A percentile compares a stretch with the other conserved stretches of the same genome.
These are phyloP conservation scores for Hordeum pubiflorum DNA, from an alignment of 202 grass and related monocot genomes.

Conservation along the genomic window DNA sequence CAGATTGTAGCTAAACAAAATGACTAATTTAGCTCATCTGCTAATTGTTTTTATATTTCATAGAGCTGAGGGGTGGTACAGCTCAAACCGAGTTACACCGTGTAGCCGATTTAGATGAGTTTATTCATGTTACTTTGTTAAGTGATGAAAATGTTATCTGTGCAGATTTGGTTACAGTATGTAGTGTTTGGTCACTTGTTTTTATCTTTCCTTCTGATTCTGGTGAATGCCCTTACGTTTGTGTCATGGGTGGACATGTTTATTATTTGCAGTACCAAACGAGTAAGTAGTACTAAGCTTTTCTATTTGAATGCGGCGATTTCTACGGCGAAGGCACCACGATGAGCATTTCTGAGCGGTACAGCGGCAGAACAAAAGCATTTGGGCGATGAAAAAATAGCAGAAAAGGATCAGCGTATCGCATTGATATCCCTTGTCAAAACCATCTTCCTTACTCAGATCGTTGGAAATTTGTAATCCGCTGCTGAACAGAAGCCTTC, in stretches of 20 bases:
- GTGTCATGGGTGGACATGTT: neutral
- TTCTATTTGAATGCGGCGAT: too few species aligned
- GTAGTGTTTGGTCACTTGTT: neutral
- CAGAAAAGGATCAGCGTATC: too few species aligned
- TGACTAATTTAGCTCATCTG: conserved; percentile 26
- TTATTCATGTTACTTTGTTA: conserved; percentile 37
- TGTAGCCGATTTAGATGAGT: conserved; percentile 30
- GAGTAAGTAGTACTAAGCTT: neutral
- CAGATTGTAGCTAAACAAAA: conserved; percentile 24
- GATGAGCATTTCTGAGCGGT: too few species aligned
- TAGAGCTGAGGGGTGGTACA: conserved; percentile 17
- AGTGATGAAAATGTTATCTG: neutral
- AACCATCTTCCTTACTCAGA: neutral
- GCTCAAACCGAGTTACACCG: conserved; percentile 19
- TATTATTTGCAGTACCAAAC: neutral
- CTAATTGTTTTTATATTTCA: conserved; percentile 21
- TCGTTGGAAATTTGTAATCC: neutral
- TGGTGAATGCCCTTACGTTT: neutral
- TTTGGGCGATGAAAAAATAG: neutral
- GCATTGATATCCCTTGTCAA: neutral
- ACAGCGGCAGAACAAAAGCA: neutral
- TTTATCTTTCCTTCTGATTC: neutral
- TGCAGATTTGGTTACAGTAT: neutral
- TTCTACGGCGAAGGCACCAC: too few species aligned
- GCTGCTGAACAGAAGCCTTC: neutral